Percentiles rank a stretch among this genome's conserved stretches.
Conservation (phyloP, 2,329 filamentous ascomycete species). For the Aspergillus sp. region DNA sequence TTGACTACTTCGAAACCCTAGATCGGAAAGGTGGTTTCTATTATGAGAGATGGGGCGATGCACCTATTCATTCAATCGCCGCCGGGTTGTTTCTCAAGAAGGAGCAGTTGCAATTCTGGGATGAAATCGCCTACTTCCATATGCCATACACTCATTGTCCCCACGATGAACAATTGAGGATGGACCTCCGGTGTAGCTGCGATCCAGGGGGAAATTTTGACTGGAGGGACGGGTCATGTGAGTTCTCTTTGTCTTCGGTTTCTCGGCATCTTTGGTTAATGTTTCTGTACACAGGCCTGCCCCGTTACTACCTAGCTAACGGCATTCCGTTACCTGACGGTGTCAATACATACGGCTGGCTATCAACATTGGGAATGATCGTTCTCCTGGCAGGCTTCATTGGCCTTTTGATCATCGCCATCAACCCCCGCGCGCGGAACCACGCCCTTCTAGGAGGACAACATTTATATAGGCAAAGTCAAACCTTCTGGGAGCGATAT, state of each 20-base stretch:
- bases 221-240: constrained; percentile 98
- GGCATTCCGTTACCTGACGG: constrained; percentile 79
- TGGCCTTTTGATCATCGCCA: constrained; percentile 10
- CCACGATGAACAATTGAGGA: constrained; percentile 77
- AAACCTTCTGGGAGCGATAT: constrained; percentile 8
- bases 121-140: constrained; percentile 98
- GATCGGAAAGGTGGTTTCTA: constrained; percentile 96
- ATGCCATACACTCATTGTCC: constrained; percentile 98
- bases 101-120: constrained; percentile 96
- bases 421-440: constrained; percentile 10
- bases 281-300: constrained; percentile 62
- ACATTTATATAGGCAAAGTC: constrained; percentile 6
- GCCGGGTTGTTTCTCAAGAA: constrained; percentile 84
- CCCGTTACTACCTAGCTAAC: constrained; percentile 82
- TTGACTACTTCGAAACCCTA: constrained; percentile 85
- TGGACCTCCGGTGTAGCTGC: constrained; percentile 89
- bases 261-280: not conserved
- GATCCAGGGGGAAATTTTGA: constrained; percentile 98
- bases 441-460: constrained; percentile 6
- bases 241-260: constrained; percentile 38
- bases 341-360: constrained; percentile 68
- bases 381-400: constrained; percentile 13
- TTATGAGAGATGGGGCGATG: constrained; percentile 98
- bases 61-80: constrained; percentile 96
- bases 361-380: constrained; percentile 25